phyloP scores from a whole-genome alignment of 2,329 filamentous ascomycete genomes.

The Hypoxylon sp. region DNA sequence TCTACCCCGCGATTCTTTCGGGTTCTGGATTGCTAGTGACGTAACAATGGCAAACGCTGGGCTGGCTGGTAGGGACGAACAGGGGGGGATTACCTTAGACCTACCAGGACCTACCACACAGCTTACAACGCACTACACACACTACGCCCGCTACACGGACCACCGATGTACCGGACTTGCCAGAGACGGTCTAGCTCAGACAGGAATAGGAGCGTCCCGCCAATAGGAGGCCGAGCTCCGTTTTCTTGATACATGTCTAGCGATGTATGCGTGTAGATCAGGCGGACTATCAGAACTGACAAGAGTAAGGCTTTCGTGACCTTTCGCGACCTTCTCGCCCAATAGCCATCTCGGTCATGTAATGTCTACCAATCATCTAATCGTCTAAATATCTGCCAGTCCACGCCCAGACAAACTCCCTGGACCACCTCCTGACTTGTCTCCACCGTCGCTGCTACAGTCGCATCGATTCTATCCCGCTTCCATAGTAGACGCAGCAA shows the following conservation, averaged over 20 bases:
- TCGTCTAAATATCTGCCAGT: no score
- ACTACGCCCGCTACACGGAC: neutral
- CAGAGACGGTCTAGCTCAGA: conserved; percentile 9
- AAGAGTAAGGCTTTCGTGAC: no score
- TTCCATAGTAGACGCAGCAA: conserved; percentile 26
- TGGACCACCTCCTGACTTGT: conserved; percentile 6
- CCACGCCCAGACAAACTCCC: no score
- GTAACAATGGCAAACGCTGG: conserved; percentile 24
- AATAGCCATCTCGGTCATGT: no score
- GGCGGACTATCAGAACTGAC: conserved; percentile 3
- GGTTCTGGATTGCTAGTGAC: conserved; percentile 40
- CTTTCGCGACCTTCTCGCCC: no score
- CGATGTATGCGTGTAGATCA: conserved; percentile 20
- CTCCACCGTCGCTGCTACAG: neutral
- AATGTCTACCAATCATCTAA: no score
- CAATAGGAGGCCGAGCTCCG: conserved; percentile 3
- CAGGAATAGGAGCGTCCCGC: neutral
- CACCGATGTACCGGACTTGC: conserved; percentile 2
- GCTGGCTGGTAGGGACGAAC: neutral
- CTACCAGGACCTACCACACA: neutral
- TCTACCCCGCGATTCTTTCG: conserved; percentile 41
- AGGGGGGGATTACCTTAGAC: neutral
- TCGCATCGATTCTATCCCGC: conserved; percentile 10
- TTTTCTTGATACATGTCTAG: conserved; percentile 6
- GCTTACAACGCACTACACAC: neutral